These are phyloP conservation scores for Lyophyllum shimeji DNA, from an alignment of 768 basidiomycete genomes.

Conservation along the genomic window DNA sequence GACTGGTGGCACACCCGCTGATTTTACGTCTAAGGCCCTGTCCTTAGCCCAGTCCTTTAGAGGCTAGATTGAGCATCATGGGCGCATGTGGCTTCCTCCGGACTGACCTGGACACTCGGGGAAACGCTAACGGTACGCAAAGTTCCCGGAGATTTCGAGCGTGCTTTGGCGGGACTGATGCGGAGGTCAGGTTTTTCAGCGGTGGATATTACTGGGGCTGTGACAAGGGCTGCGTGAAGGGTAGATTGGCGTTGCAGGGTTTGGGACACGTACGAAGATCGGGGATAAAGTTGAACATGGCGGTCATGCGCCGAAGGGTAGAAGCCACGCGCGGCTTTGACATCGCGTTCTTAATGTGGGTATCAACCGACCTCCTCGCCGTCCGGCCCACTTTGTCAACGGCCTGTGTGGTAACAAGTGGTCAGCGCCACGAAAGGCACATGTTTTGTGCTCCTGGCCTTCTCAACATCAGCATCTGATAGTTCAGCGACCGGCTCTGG, in stretches of 20 bases:
- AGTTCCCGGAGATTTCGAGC: slow-evolving; percentile 15
- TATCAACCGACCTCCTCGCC: slow-evolving; percentile 66
- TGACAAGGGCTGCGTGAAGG: slow-evolving; percentile 12
- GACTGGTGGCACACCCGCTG: not conserved
- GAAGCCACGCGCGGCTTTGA: slow-evolving; percentile 69
- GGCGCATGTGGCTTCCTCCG: not conserved
- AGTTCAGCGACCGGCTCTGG: slow-evolving; percentile 56
- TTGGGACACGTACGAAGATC: slow-evolving; percentile 56
- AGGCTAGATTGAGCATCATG: slow-evolving; percentile 5
- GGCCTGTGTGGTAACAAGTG: slow-evolving; percentile 38
- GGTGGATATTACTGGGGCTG: slow-evolving; percentile 54
- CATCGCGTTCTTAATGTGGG: slow-evolving; percentile 69
- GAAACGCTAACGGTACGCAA: slow-evolving; percentile 10
- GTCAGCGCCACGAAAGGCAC: slow-evolving; percentile 9
- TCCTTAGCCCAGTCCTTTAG: slow-evolving; percentile 10
- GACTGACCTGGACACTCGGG: slow-evolving; percentile 12
- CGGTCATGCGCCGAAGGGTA: slow-evolving; percentile 67
- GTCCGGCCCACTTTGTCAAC: slow-evolving; percentile 71
- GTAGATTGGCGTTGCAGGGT: slow-evolving; percentile 5
- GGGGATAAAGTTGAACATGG: slow-evolving; percentile 65
- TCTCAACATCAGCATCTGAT: slow-evolving; percentile 60
- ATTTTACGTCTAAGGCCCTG: not conserved
- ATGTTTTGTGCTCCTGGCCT: slow-evolving; percentile 39
- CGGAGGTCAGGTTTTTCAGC: slow-evolving; percentile 45
- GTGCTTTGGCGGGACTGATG: slow-evolving; percentile 11